Conservation (phyloP, 345 rosid species). For the Dovyalis caffra region DNA sequence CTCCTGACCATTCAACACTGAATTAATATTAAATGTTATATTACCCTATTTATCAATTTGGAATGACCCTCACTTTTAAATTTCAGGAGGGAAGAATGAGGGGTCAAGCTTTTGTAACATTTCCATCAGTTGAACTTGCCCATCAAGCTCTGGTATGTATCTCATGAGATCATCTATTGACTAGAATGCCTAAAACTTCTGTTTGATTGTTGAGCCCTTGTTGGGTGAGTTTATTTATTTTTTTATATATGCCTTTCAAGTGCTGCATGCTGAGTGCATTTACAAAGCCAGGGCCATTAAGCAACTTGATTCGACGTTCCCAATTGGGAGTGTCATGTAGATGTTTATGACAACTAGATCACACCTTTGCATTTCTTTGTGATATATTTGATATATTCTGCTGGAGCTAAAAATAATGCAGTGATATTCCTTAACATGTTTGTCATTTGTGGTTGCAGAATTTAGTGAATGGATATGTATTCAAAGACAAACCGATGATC, state of each 20-base stretch:
- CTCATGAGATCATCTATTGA: constrained; percentile 1
- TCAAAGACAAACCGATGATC: constrained; percentile 86
- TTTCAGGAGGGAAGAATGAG: constrained; percentile 96
- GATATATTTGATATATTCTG: background rate
- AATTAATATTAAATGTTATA: background rate
- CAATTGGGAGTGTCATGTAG: background rate
- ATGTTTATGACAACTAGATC: background rate
- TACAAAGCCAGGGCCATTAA: background rate
- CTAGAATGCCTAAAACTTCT: background rate
- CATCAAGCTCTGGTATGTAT: constrained; percentile 75
- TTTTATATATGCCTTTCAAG: background rate
- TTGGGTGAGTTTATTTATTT: background rate
- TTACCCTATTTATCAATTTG: constrained; percentile 4
- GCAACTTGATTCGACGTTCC: background rate
- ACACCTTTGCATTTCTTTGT: background rate
- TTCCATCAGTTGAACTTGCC: constrained; percentile 85
- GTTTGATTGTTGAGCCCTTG: background rate
- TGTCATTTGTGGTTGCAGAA: constrained; percentile 46
- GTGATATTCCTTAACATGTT: background rate
- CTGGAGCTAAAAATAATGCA: background rate
- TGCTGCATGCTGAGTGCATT: background rate
- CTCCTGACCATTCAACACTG: background rate
- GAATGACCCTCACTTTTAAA: constrained; percentile 3
- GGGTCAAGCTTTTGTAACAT: constrained; percentile 95
- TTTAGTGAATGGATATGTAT: constrained; percentile 74